phyloP scores from a whole-genome alignment of 495 filamentous ascomycete genomes.

The Daldinia decipiens region DNA sequence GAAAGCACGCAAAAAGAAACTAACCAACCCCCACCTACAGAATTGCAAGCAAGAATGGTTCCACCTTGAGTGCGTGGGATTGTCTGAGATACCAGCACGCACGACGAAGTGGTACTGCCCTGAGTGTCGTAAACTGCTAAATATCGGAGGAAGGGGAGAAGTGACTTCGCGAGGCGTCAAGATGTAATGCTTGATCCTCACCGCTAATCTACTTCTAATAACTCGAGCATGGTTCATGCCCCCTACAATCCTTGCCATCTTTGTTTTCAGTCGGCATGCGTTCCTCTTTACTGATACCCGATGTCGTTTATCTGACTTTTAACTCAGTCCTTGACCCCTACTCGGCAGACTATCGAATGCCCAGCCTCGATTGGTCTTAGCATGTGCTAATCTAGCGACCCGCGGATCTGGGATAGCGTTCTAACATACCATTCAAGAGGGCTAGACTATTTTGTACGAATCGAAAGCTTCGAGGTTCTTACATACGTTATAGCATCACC shows the following conservation, averaged over 20 bases:
- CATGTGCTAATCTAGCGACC: background rate
- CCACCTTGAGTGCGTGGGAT: conserved; percentile 86
- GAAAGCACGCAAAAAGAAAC: conserved; percentile 21
- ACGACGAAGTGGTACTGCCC: conserved; percentile 96
- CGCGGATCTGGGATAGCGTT: background rate
- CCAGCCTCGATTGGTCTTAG: background rate
- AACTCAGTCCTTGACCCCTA: background rate
- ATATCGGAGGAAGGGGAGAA: conserved; percentile 67
- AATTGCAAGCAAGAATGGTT: conserved; percentile 90
- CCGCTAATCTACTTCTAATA: background rate
- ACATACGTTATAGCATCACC: background rate
- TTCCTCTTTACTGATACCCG: conserved; percentile 7
- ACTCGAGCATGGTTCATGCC: background rate
- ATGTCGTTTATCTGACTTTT: conserved; percentile 3
- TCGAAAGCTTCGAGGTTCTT: background rate
- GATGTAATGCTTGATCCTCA: conserved; percentile 47
- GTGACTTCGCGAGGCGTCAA: conserved; percentile 64
- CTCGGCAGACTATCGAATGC: background rate
- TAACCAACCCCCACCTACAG: conserved; percentile 43
- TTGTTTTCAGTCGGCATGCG: background rate
- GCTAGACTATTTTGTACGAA: background rate
- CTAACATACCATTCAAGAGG: background rate
- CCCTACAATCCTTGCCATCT: background rate
- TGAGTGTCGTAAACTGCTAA: conserved; percentile 76
- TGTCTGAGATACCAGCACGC: conserved; percentile 76